Conservation (phyloP, 2,329 filamentous ascomycete genomes). For the Scedosporium boydii region DNA sequence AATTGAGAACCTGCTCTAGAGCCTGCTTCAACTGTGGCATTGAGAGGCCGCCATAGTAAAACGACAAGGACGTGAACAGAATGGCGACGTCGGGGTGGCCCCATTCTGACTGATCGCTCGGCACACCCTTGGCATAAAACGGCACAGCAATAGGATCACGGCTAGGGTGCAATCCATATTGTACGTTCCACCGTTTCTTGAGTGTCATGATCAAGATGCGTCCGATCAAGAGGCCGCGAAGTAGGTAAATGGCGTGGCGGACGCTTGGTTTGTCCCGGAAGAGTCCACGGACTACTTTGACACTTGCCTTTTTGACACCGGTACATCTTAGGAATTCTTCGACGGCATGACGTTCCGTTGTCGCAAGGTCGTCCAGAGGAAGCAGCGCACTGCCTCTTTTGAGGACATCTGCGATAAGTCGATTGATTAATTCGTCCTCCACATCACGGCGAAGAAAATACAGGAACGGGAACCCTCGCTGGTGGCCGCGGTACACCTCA, state of each 20-base stretch:
- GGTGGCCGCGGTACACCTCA: slow-evolving; percentile 25
- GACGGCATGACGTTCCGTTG: not conserved
- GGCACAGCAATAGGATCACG: slow-evolving; percentile 57
- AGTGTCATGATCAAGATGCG: slow-evolving; percentile 49
- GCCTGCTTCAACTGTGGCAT: slow-evolving; percentile 36
- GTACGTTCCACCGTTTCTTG: slow-evolving; percentile 57
- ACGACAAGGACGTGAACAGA: slow-evolving; percentile 53
- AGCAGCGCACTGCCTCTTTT: slow-evolving; percentile 14
- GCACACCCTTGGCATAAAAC: slow-evolving; percentile 55
- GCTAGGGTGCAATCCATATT: slow-evolving; percentile 47
- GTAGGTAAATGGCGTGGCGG: slow-evolving; percentile 32
- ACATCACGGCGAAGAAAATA: slow-evolving; percentile 42
- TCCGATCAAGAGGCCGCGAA: slow-evolving; percentile 54
- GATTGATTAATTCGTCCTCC: slow-evolving; percentile 30
- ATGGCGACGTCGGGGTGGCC: slow-evolving; percentile 60
- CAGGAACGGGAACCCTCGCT: slow-evolving; percentile 31
- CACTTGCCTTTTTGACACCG: not conserved
- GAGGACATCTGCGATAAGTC: slow-evolving; percentile 31
- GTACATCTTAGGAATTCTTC: not conserved
- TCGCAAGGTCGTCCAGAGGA: not conserved
- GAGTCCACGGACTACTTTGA: not conserved
- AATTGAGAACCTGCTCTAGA: slow-evolving; percentile 40
- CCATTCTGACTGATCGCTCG: slow-evolving; percentile 53
- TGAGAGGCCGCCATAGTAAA: slow-evolving; percentile 54
- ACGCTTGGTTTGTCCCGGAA: not conserved